Base-by-base conservation (phyloP, 2,329 filamentous ascomycete species). In the Chaetomiaceae sp. region DNA sequence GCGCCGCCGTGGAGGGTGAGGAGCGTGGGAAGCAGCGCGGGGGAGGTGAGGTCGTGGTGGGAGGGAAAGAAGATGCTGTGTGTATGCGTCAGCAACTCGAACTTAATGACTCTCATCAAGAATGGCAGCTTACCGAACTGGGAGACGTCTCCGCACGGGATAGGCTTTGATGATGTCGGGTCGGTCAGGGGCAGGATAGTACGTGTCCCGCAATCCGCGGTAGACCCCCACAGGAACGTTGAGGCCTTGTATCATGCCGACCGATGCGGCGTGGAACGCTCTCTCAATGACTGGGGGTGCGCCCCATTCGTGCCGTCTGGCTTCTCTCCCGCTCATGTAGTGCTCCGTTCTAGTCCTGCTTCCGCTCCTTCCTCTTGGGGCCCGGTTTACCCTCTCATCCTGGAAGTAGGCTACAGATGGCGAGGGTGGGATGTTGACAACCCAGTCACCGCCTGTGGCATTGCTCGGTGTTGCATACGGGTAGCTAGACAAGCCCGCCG, bases 1-100 rank as follows among this genome's bases (percentile, higher is more conserved):
- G 74, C 75, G 50, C 76, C 75, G 47, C 76, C 76, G 56, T 80
- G 77, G 56, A 78, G 69, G 47, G 73, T 70, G 39, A 80, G 63
- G 39, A 77, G 66, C 1, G 72, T 64, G 0, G 75, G 74, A 6
- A 43, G 41, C 2, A 43, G 41, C 3, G 41, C 27, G 17, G 41
- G 41, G 1, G 41, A 43, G 12, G 41, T 43, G 12, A 43, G 41
- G 17, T 43, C 41, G 41, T 43, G 27, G 17, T 43, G 41, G 12
- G 27, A 43, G 41, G 41, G 41, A 14, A 43, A 43, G 41, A 74
- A 76, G 49, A 75, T 62, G 39, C 68, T 66, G 40, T 1, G 9
- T 5, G 10, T 7, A 4, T 30, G 9, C 3, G 43, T 20, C 2
- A 37, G 33, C n/a, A n/a, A 5, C 3, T 10, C 10, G n/a, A n/a